Conservation (phyloP, 805 yeast genomes). For the Ogataea nakhonphanomensis region DNA sequence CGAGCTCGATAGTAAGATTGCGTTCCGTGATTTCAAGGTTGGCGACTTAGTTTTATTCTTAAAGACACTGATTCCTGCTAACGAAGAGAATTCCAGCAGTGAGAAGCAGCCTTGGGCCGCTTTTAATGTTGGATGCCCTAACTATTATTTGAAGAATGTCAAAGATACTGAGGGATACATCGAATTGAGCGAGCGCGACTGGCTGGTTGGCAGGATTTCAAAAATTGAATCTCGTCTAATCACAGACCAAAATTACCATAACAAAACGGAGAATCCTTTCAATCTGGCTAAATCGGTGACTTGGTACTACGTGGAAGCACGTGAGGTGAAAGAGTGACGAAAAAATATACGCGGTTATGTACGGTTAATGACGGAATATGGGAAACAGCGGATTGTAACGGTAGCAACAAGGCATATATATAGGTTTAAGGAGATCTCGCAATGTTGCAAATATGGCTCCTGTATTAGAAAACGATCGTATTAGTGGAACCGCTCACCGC, state of each 20-base stretch:
- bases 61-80: slow-evolving; percentile 50
- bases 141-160: slow-evolving; percentile 60
- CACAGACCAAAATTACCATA: slow-evolving; percentile 39
- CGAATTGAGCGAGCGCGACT: slow-evolving; percentile 52
- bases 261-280: slow-evolving; percentile 55
- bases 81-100: slow-evolving; percentile 1
- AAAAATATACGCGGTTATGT: slow-evolving; percentile 2
- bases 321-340: slow-evolving; percentile 31
- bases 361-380: slow-evolving; percentile 6
- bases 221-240: slow-evolving; percentile 55
- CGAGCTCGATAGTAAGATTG: slow-evolving; percentile 49
- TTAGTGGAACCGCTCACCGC: slow-evolving; percentile 5
- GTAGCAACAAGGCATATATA: neutral
- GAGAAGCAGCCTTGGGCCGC: slow-evolving; percentile 81
- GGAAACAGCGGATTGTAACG: neutral
- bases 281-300: slow-evolving; percentile 55
- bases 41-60: slow-evolving; percentile 83
- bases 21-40: slow-evolving; percentile 61
- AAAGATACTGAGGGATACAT: slow-evolving; percentile 13
- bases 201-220: slow-evolving; percentile 74
- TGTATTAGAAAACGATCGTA: slow-evolving; percentile 13
- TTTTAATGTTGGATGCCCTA: slow-evolving; percentile 84
- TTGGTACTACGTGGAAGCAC: slow-evolving; percentile 65
- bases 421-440: neutral
- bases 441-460: slow-evolving; percentile 21